phyloP scores from a whole-genome alignment of 2,329 filamentous ascomycete species.

The Fusarium coicis region DNA sequence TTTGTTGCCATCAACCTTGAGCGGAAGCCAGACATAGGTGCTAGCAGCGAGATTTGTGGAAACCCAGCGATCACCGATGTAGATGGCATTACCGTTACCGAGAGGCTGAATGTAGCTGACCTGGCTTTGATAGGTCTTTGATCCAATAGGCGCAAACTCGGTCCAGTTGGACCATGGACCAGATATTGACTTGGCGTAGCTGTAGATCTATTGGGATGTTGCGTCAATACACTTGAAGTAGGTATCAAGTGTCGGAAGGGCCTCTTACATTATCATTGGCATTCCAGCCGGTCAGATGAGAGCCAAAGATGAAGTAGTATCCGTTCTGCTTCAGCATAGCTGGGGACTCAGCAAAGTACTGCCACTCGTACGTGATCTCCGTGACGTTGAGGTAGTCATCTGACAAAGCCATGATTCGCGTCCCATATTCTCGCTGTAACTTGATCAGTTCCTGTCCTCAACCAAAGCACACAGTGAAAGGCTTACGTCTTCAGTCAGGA shows the following conservation, averaged over 20 bases:
- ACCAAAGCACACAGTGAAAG: rapidly evolving
- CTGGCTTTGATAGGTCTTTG: slow-evolving; percentile 69
- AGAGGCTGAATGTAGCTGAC: slow-evolving; percentile 67
- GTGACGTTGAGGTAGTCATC: slow-evolving; percentile 66
- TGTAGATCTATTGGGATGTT: slow-evolving; percentile 54
- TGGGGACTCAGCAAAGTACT: slow-evolving; percentile 68
- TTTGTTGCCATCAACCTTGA: slow-evolving; percentile 62
- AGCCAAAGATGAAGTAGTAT: slow-evolving; percentile 74
- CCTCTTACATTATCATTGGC: slow-evolving; percentile 72
- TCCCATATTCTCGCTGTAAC: slow-evolving; percentile 62
- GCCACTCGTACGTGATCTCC: slow-evolving; percentile 62
- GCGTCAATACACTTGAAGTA: not conserved
- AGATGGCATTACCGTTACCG: slow-evolving; percentile 58
- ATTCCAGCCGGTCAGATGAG: slow-evolving; percentile 65
- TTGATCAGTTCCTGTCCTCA: not conserved
- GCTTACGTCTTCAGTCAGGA: slow-evolving; percentile 71
- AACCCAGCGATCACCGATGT: slow-evolving; percentile 76
- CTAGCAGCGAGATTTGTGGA: slow-evolving; percentile 67
- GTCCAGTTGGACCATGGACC: slow-evolving; percentile 72
- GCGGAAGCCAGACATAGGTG: slow-evolving; percentile 73
- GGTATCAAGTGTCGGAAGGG: too few species aligned
- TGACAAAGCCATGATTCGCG: slow-evolving; percentile 67
- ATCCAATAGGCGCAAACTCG: slow-evolving; percentile 66
- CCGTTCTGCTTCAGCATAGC: slow-evolving; percentile 70
- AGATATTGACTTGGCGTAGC: slow-evolving; percentile 64